These are phyloP conservation scores for Clarkia xantiana DNA, from an alignment of 345 rosid species.

Conservation along the genomic window DNA sequence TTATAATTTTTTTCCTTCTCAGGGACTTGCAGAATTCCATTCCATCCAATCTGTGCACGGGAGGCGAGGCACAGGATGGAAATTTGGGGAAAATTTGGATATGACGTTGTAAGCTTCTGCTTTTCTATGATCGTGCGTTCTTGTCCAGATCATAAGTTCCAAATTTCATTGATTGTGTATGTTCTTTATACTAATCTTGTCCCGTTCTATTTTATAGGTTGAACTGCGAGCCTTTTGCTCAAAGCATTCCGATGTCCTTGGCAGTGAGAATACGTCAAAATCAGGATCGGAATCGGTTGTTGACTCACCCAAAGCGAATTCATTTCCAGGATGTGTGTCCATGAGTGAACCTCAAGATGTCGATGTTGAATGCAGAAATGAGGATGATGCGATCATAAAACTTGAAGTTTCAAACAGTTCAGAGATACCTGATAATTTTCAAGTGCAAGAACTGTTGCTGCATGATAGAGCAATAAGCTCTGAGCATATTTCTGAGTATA, in stretches of 20 bases:
- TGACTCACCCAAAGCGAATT: conserved; percentile 17
- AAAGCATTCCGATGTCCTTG: conserved; percentile 58
- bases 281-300: conserved; percentile 19
- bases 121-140: background rate
- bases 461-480: conserved; percentile 26
- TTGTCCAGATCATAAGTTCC: no score
- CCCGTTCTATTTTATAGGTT: conserved; percentile 30
- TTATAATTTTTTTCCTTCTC: conserved; percentile 9
- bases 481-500: conserved; percentile 23
- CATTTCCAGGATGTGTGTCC: conserved; percentile 9
- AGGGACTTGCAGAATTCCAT: conserved; percentile 84
- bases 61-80: conserved; percentile 82
- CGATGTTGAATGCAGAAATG: conserved; percentile 25
- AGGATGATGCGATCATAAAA: conserved; percentile 27
- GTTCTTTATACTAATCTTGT: no score
- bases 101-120: conserved; percentile 46
- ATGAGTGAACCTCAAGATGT: conserved; percentile 20
- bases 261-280: conserved; percentile 13
- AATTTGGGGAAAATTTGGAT: conserved; percentile 85
- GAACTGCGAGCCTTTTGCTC: conserved; percentile 91
- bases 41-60: conserved; percentile 95
- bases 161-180: no score
- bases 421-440: conserved; percentile 39
- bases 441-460: conserved; percentile 28
- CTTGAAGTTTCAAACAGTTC: conserved; percentile 29